Base-by-base conservation (phyloP, 2,329 filamentous ascomycete species). In the Botryosphaeria dothidea region DNA sequence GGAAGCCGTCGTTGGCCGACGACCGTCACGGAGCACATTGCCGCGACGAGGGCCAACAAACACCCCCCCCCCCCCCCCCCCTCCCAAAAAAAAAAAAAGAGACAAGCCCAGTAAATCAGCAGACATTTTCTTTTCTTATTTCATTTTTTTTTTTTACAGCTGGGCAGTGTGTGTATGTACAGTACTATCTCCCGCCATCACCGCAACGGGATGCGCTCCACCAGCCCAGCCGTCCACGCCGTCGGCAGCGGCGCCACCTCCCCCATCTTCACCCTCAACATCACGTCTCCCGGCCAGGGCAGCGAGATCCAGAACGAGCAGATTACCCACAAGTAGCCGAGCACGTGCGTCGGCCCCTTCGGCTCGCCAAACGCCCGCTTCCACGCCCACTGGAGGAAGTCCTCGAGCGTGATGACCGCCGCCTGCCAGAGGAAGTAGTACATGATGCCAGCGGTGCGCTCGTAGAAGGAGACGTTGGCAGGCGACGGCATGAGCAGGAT, bases 391-490 rank as follows among this genome's bases (percentile, higher is more conserved):
- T 60, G 54, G 3, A 64, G 48, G 29, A 68, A 64, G 48, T 69
- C 67, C 49, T 69, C 68, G 9, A 64, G 15, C 7, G 68, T 67
- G 31, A 68, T 69, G 8, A 65, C 66, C 6, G 38, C 15, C 4
- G 66, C 65, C 29, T 69, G 66, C 66, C 65, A 69, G 3, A 68
- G 27, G 56, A 69, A 69, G 45, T 66, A 69, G n/a, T 41, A 45
- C 13, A 66, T 41, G n/a, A 69, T 36, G 5, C 66, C 67, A 3
- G 46, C n/a, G 4, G 62, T 56, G 11, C 62, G 23, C 48, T 67
- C 66, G 11, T n/a, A 25, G 3, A 48, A 8, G 19, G 62, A 57
- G n/a, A 69, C 51, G 38, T 68, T 68, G 6, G 17, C 19, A 4
- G 67, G 66, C 9, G 41, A 48, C 1, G 67, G 66, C 48, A 69